Base-by-base conservation (phyloP, 306 rosid species). In the Ziziphus jujuba region DNA sequence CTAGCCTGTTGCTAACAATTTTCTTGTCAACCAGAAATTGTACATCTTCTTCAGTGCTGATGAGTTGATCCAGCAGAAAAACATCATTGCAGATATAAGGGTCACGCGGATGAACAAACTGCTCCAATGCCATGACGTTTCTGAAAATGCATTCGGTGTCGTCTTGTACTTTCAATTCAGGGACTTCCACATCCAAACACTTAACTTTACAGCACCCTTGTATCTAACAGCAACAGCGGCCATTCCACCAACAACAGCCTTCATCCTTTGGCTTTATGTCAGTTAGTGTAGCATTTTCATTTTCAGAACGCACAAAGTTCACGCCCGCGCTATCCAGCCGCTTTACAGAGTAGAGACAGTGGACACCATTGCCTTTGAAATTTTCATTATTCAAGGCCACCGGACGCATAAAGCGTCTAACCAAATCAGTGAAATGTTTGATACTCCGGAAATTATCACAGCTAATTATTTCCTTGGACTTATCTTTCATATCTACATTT, bases 371-470 rank as follows among this genome's bases (percentile, higher is more conserved):
- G 6, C 5, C 0, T 1, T 10, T 1, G 0, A 31, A 10, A 3
- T 1, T 3, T 6, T 3, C 4, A 9, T 38, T 3, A n/a, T n/a
- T n/a, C n/a, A n/a, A n/a, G n/a, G n/a, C n/a, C n/a, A n/a, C n/a
- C 0, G 79, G 74, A 38, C 75, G 77, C 58, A 80, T 69, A 34
- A 86, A 80, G 25, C 61, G 31, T 59, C 91, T 84, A 9, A 82
- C 54, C 67, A 88, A 57, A 73, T 86, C 80, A 24, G 90, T 76
- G 59, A 83, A 79, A 72, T 88, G 80, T 20, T 64, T 10, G 0
- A n/a, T n/a, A n/a, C 49, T 64, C 52, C 63, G 71, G 59, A 75
- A 13, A n/a, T 5, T 22, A 13, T 2, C 33, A 7, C 43, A 36
- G 43, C 31, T 6, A 28, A 24, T 60, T 1, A 52, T 3, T 3